These are phyloP conservation scores for Sclerotinia borealis DNA, from an alignment of 2,329 filamentous ascomycete species.

Conservation along the genomic window DNA sequence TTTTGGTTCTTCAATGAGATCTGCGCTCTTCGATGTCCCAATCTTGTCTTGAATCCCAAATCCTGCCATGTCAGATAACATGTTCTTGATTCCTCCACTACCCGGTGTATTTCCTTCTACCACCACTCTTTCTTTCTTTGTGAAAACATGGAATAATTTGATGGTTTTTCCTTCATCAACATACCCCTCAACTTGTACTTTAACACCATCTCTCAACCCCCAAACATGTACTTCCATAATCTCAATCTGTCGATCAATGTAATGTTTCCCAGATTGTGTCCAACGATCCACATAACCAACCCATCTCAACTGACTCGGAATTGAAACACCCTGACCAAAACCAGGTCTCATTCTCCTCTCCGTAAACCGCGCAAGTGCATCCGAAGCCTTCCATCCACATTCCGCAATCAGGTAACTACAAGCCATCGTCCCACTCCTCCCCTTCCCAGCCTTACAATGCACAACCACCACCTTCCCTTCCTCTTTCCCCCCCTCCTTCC, in stretches of 20 bases:
- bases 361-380: constrained; percentile 65
- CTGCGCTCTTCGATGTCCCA: constrained; percentile 15
- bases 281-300: constrained; percentile 84
- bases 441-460: constrained; percentile 97
- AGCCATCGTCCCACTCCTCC: constrained; percentile 78
- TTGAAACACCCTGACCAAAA: constrained; percentile 86
- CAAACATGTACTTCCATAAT: constrained; percentile 85
- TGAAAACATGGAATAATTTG: constrained; percentile 75
- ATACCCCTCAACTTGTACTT: constrained; percentile 78
- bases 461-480: constrained; percentile 70
- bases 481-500: constrained; percentile 27
- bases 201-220: constrained; percentile 82
- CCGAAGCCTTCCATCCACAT: constrained; percentile 61
- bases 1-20: constrained; percentile 13
- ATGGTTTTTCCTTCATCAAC: constrained; percentile 86
- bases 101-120: constrained; percentile 53
- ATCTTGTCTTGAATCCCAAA: constrained; percentile 25
- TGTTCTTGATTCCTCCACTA: constrained; percentile 43
- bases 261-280: constrained; percentile 68
- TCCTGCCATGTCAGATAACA: constrained; percentile 48
- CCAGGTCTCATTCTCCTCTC: constrained; percentile 80
- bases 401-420: constrained; percentile 89
- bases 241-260: constrained; percentile 77
- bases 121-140: constrained; percentile 62
- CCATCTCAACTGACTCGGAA: constrained; percentile 86